Conservation (phyloP, 805 yeast genomes). For the Candida ipomoeae region DNA sequence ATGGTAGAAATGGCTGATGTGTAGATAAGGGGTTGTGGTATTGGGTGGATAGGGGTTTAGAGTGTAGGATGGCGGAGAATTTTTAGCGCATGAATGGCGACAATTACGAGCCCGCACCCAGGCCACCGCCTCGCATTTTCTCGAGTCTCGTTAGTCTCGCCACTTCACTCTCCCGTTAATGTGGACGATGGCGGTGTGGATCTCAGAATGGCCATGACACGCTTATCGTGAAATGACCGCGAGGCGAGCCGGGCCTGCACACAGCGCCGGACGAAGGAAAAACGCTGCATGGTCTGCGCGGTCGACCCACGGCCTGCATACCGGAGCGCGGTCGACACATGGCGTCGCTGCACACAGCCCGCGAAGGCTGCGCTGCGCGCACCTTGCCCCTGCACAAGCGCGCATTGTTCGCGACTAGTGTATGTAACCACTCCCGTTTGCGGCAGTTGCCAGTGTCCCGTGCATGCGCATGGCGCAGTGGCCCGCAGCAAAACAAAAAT, state of each 20-base stretch:
- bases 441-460: background rate
- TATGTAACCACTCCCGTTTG: background rate
- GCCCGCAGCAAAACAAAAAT: slow-evolving; percentile 1
- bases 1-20: no score
- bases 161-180: no score
- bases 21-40: no score
- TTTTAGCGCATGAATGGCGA: no score
- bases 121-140: no score
- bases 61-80: no score
- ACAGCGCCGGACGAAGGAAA: background rate
- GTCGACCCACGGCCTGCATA: no score
- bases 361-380: background rate
- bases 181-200: background rate
- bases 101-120: no score
- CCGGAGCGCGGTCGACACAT: no score
- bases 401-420: background rate
- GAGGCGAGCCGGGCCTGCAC: background rate
- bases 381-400: background rate
- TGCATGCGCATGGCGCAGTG: background rate
- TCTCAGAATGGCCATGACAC: background rate
- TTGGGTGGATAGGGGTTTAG: no score
- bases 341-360: background rate
- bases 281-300: no score
- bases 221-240: background rate
- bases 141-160: no score